Evolutionary conservation across 805 yeast genomes (phyloP), one percentile per base, ranked within the genome.

Genomic region (Lipomyces lipofer): DNA sequence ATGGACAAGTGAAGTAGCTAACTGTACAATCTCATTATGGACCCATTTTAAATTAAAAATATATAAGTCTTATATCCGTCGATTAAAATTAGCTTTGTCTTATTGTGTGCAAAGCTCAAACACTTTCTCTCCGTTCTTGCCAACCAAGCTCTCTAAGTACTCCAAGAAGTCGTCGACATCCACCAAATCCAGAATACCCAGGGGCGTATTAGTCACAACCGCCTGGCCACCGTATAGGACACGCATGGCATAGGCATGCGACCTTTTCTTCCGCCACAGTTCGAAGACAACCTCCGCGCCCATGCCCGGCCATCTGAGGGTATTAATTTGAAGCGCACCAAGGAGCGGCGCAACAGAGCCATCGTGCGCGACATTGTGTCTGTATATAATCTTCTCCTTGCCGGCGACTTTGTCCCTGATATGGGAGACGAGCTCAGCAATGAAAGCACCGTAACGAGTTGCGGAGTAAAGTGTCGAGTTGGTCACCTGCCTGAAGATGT

Each of bases 221-320:
- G 56, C 49, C 25, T 46, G 51, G 8, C 76, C 76, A 43, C 66
- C 60, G 59, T 73, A 75, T 22, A 75, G 62, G 17, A 71, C 71
- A 56, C 78, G 69, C 36, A 75, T 52, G 54, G 64, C 68, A 57
- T 67, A 54, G 9, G 63, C 62, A 27, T 54, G 55, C 33, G 48
- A 28, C 38, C 62, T 63, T 13, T 47, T 46, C 36, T 69, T 65
- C 15, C 51, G 17, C 67, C 75, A 75, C 5, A 75, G 52, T 59
- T 75, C 78, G 54, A 74, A 70, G 1, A 70, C 70, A 30, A 73
- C 63, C 47, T 75, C 75, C 24, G 78, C 59, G n/a, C 78, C 79
- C 78, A 75, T 74, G 5, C 78, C 79, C 12, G 79, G 79, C 79
- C 79, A 75, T 59, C 75, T 67, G 53, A 75, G 67, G 19, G 54